Evolutionary conservation across 352 stramenopile genomes (phyloP).

Genomic region (Phytopythium vexans): DNA sequence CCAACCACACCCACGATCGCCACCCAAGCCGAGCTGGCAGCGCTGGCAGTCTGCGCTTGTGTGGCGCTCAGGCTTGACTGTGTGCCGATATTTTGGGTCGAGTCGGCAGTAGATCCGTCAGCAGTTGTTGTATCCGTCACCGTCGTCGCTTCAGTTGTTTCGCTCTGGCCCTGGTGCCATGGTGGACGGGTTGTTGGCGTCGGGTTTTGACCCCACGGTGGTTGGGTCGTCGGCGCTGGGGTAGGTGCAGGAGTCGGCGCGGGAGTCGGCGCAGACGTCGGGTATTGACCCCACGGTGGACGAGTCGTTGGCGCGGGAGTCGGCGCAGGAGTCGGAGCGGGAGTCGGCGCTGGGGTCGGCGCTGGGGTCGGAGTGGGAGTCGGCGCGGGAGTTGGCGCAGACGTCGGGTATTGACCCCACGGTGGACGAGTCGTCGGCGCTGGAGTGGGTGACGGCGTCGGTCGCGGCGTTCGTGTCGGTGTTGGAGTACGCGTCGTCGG

Average conservation of each 20-base stretch:
- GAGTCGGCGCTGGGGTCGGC: background rate
- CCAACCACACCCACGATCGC: background rate
- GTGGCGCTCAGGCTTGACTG: background rate
- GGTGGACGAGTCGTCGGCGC: constrained; percentile 1
- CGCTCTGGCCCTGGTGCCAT: background rate
- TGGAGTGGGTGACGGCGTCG: background rate
- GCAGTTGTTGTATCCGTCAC: background rate
- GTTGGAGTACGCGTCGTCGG: constrained; percentile 7
- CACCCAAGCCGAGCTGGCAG: background rate
- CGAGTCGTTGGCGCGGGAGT: too few species aligned
- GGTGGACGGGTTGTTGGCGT: background rate
- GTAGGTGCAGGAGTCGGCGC: too few species aligned
- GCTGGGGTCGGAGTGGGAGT: constrained; percentile 1
- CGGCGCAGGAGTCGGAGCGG: too few species aligned
- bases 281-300: background rate
- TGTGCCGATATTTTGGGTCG: too few species aligned
- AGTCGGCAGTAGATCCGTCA: too few species aligned
- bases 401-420: background rate
- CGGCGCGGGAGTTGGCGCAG: constrained; percentile 13
- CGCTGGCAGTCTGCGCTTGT: background rate
- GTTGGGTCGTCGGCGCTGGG: too few species aligned
- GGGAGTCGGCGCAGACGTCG: background rate
- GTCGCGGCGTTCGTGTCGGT: constrained; percentile 1
- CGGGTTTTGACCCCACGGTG: background rate
- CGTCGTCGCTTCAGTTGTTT: background rate